Conservation (phyloP, 192 early-diverging fungal species). For the Gorgonomyces haynaldii region DNA sequence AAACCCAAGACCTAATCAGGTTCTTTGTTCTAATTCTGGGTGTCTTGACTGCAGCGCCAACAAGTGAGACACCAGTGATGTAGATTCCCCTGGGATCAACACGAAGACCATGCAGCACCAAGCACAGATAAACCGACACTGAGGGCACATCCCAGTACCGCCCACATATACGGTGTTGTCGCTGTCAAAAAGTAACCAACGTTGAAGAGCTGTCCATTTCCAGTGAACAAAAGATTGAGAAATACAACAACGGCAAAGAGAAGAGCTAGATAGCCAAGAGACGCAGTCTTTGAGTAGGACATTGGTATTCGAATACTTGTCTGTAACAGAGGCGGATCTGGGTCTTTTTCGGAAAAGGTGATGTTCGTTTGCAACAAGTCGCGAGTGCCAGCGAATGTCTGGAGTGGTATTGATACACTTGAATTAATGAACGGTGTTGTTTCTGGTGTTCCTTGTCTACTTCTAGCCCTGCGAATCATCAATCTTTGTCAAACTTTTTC, state of each 20-base stretch:
- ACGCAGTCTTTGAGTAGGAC: constrained; percentile 22
- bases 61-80: constrained; percentile 74
- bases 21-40: constrained; percentile 95
- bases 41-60: constrained; percentile 79
- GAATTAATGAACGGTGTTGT: no score
- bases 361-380: no score
- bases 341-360: no score
- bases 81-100: constrained; percentile 76
- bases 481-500: no score
- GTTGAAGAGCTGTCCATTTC: constrained; percentile 78
- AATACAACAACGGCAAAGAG: constrained; percentile 37
- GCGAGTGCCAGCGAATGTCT: no score
- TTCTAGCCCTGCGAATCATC: no score
- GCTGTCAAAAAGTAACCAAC: constrained; percentile 67
- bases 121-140: constrained; percentile 82
- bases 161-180: constrained; percentile 83
- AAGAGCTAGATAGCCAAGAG: constrained; percentile 15
- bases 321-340: no score
- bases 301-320: no score
- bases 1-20: constrained; percentile 63
- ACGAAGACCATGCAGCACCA: constrained; percentile 80
- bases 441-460: no score
- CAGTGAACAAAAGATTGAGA: constrained; percentile 78
- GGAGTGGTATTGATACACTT: no score
- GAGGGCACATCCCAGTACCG: constrained; percentile 66